These are phyloP conservation scores for Pisolithus sp. DNA, from an alignment of 768 basidiomycete genomes.

Conservation along the genomic window DNA sequence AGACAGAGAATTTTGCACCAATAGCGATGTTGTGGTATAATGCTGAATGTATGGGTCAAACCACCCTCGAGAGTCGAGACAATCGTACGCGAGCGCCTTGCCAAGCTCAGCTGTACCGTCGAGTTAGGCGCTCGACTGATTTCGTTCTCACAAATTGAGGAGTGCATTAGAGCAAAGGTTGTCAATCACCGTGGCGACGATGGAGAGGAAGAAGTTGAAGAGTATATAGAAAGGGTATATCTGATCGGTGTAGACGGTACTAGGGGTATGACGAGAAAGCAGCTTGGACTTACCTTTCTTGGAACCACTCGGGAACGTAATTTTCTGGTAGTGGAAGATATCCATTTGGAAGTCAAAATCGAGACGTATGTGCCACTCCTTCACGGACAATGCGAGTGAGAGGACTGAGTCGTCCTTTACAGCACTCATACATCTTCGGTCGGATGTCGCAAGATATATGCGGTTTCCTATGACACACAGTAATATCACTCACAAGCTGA, in stretches of 20 bases:
- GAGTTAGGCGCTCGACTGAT: constrained; percentile 41
- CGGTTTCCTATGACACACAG: background rate
- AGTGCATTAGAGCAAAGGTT: constrained; percentile 33
- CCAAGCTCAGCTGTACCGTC: constrained; percentile 22
- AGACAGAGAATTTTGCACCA: background rate
- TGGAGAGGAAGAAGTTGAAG: constrained; percentile 18
- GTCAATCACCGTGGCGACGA: constrained; percentile 13
- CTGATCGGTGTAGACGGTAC: constrained; percentile 41
- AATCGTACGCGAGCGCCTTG: constrained; percentile 12
- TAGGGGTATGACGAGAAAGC: constrained; percentile 30
- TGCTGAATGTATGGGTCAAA: constrained; percentile 17
- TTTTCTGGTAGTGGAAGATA: constrained; percentile 29
- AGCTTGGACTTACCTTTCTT: constrained; percentile 35
- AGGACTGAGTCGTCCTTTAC: background rate
- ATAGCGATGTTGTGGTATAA: constrained; percentile 4
- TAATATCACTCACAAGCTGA: background rate
- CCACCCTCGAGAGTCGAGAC: constrained; percentile 30
- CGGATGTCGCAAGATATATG: background rate
- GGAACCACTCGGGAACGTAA: constrained; percentile 32
- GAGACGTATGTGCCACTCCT: constrained; percentile 12
- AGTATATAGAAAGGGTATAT: constrained; percentile 24
- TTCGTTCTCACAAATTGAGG: constrained; percentile 35
- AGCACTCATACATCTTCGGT: constrained; percentile 22
- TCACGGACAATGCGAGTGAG: background rate
- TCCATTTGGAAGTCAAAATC: constrained; percentile 24